Evolutionary conservation across 169 alveolate genomes (phyloP).

Genomic region (Babesia caballi): DNA sequence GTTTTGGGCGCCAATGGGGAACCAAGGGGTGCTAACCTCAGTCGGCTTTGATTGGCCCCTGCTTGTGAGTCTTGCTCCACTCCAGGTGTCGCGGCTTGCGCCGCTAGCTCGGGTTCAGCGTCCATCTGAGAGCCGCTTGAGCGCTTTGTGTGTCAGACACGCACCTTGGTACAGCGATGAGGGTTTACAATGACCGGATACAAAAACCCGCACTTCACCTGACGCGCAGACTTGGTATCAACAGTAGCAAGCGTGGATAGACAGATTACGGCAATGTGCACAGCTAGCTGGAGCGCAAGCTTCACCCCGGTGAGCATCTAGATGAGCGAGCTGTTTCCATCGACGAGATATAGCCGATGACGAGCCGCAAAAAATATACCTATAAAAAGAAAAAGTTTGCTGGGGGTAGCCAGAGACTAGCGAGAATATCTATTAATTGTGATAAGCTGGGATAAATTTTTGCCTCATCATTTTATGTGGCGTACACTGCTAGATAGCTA

Average conservation of each 20-base stretch:
- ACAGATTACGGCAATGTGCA: background rate
- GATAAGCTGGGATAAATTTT: no score
- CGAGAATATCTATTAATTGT: no score
- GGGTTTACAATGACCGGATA: background rate
- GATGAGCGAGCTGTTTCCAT: no score
- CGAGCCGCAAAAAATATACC: no score
- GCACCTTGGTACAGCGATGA: background rate
- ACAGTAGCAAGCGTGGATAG: background rate
- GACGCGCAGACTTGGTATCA: background rate
- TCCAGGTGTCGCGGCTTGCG: background rate
- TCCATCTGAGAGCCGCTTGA: background rate
- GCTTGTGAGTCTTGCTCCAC: background rate
- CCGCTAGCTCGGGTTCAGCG: background rate
- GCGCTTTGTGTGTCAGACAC: background rate
- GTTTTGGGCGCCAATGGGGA: background rate
- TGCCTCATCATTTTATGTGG: slow-evolving; percentile 38
- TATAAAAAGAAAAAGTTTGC: no score
- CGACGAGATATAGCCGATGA: no score
- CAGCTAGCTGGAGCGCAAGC: background rate
- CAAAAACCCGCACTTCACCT: background rate
- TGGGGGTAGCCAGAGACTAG: slow-evolving; percentile 22
- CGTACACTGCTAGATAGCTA: background rate
- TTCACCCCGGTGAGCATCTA: slow-evolving; percentile 1
- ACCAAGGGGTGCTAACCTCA: slow-evolving; percentile 8
- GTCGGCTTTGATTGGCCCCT: background rate